phyloP scores from a whole-genome alignment of 1,284 basidiomycete genomes.

The Phellinidium pouzarii region DNA sequence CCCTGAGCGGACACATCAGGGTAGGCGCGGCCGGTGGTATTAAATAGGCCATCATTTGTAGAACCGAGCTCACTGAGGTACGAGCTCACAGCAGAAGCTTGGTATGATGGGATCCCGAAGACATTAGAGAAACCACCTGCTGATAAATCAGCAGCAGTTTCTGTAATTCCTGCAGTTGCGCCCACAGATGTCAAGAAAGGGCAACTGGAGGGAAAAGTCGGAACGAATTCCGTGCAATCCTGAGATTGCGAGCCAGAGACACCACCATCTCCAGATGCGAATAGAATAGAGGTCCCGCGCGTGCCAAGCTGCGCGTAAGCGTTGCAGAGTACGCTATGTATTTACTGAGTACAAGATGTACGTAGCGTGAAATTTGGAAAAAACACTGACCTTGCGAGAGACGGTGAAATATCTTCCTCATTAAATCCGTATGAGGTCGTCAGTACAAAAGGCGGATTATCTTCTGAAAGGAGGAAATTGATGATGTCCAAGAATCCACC shows the following conservation, averaged over 20 bases:
- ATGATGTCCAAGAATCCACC: constrained; percentile 31
- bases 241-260: constrained; percentile 29
- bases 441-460: constrained; percentile 25
- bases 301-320: constrained; percentile 31
- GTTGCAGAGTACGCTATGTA: constrained; percentile 30
- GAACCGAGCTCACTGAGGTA: constrained; percentile 28
- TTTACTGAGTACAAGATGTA: not conserved
- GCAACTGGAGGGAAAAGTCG: constrained; percentile 29
- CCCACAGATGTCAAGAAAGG: constrained; percentile 27
- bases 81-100: constrained; percentile 24
- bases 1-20: constrained; percentile 39
- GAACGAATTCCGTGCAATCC: constrained; percentile 28
- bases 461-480: constrained; percentile 26
- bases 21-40: constrained; percentile 34
- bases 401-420: constrained; percentile 24
- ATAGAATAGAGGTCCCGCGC: constrained; percentile 33
- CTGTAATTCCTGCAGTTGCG: constrained; percentile 26
- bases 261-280: constrained; percentile 35
- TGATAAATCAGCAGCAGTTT: constrained; percentile 30
- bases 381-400: constrained; percentile 23
- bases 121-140: constrained; percentile 36
- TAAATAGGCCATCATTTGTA: constrained; percentile 32
- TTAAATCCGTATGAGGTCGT: constrained; percentile 28
- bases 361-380: not conserved
- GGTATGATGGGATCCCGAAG: constrained; percentile 33